These are phyloP conservation scores for Lepidium didymum DNA, from an alignment of 345 rosid species.

Conservation along the genomic window DNA sequence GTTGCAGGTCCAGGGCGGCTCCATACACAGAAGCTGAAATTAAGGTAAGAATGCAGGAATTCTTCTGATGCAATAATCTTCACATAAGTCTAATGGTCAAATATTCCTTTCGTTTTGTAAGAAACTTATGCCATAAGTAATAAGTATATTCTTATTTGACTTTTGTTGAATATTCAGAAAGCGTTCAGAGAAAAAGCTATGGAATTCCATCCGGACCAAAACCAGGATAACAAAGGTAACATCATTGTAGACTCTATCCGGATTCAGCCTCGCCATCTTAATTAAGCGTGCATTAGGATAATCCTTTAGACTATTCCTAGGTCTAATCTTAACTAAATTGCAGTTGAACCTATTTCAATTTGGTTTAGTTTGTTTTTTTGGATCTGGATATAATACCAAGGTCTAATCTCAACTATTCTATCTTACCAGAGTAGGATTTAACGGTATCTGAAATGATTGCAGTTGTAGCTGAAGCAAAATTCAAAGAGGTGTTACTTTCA, in stretches of 20 bases:
- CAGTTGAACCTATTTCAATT: too few species aligned
- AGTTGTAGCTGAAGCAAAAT: slow-evolving; percentile 86
- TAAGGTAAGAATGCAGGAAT: slow-evolving; percentile 48
- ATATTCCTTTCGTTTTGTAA: neutral
- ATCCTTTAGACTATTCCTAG: too few species aligned
- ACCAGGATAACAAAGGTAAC: slow-evolving; percentile 80
- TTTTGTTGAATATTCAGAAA: slow-evolving; percentile 38
- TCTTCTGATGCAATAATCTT: neutral
- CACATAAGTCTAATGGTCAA: neutral
- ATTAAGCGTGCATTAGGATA: too few species aligned
- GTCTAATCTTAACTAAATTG: too few species aligned
- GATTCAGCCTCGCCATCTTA: neutral
- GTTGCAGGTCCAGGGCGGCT: slow-evolving; percentile 50
- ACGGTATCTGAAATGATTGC: slow-evolving; percentile 25
- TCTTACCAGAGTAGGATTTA: neutral
- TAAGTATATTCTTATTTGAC: neutral
- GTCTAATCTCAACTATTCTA: neutral
- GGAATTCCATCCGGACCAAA: slow-evolving; percentile 96
- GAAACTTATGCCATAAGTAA: neutral
- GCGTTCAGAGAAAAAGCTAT: slow-evolving; percentile 85
- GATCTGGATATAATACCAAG: too few species aligned
- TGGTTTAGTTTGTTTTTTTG: too few species aligned
- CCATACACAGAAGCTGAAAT: slow-evolving; percentile 93
- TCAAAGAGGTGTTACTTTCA: slow-evolving; percentile 83
- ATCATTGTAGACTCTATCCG: neutral